Conservation (phyloP, 176 grass and related monocot genomes). For the Otatea glauca region DNA sequence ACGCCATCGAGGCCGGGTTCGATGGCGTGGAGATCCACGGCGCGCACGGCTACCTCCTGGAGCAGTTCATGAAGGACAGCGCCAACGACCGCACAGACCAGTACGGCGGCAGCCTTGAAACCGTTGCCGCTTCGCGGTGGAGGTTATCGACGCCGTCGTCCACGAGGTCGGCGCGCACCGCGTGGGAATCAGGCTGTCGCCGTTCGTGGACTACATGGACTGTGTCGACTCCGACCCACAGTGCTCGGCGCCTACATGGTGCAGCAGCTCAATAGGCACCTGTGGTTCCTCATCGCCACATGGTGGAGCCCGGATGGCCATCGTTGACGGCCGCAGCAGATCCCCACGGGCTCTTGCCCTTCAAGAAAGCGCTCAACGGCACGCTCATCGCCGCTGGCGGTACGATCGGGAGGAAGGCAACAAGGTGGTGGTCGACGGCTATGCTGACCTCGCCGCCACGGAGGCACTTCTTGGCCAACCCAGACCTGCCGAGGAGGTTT, state of each 20-base stretch:
- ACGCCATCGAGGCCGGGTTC: slow-evolving; percentile 37
- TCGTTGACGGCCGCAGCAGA: neutral
- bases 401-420: slow-evolving; percentile 40
- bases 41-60: slow-evolving; percentile 35
- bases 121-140: slow-evolving; percentile 38
- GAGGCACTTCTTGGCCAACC: slow-evolving; percentile 45
- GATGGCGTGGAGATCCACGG: slow-evolving; percentile 54
- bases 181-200: slow-evolving; percentile 33
- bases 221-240: slow-evolving; percentile 28
- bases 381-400: slow-evolving; percentile 33
- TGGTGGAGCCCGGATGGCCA: slow-evolving; percentile 55
- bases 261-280: slow-evolving; percentile 30
- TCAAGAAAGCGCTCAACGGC: slow-evolving; percentile 4
- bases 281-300: slow-evolving; percentile 11
- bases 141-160: slow-evolving; percentile 39
- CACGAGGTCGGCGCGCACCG: slow-evolving; percentile 31
- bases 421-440: slow-evolving; percentile 10
- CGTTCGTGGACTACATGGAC: slow-evolving; percentile 5
- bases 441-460: slow-evolving; percentile 30
- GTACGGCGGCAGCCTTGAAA: slow-evolving; percentile 45
- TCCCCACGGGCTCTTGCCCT: slow-evolving; percentile 28
- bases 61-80: slow-evolving; percentile 59
- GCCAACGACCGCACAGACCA: slow-evolving; percentile 38
- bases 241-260: slow-evolving; percentile 34
- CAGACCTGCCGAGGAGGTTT: slow-evolving; percentile 35